Evolutionary conservation across 2,329 filamentous ascomycete species (phyloP).

Genomic region (Ophiocordyceps robertsii): DNA sequence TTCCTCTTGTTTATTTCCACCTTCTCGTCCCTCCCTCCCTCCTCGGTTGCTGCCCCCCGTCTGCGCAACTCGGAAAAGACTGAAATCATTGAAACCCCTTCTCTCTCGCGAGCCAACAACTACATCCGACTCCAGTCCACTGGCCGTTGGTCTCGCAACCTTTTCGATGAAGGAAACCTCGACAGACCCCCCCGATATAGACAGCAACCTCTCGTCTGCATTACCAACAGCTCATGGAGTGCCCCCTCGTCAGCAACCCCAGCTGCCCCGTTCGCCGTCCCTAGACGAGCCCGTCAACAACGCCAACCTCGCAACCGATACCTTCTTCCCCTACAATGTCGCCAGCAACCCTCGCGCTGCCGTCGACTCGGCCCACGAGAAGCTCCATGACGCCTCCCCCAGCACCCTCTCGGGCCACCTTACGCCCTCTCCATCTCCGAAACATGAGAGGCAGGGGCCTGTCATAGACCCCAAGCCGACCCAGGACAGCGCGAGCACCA

Average conservation of each 20-base stretch:
- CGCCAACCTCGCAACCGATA: neutral
- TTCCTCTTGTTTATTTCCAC: neutral
- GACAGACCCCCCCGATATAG: slow-evolving; percentile 37
- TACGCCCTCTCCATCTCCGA: slow-evolving; percentile 29
- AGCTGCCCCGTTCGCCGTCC: too few relatives aligned
- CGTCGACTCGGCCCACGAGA: slow-evolving; percentile 5
- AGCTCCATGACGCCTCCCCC: neutral
- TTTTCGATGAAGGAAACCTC: slow-evolving; percentile 51
- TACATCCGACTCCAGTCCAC: too few relatives aligned
- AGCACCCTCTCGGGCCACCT: slow-evolving; percentile 8
- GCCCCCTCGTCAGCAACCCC: neutral
- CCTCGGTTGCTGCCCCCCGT: too few relatives aligned
- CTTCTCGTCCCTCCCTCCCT: neutral
- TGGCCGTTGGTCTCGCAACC: slow-evolving; percentile 8
- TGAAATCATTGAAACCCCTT: too few relatives aligned
- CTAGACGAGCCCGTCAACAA: neutral
- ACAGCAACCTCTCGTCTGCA: slow-evolving; percentile 43
- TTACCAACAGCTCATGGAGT: slow-evolving; percentile 40
- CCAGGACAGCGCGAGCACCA: slow-evolving; percentile 5
- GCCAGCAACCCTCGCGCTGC: neutral
- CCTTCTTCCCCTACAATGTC: neutral
- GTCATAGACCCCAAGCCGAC: slow-evolving; percentile 29
- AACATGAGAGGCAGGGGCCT: slow-evolving; percentile 43
- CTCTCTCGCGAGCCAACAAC: too few relatives aligned
- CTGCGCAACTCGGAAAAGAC: too few relatives aligned